These are phyloP conservation scores for Emergomyces pasteurianus DNA, from an alignment of 2,329 filamentous ascomycete species.

Conservation along the genomic window DNA sequence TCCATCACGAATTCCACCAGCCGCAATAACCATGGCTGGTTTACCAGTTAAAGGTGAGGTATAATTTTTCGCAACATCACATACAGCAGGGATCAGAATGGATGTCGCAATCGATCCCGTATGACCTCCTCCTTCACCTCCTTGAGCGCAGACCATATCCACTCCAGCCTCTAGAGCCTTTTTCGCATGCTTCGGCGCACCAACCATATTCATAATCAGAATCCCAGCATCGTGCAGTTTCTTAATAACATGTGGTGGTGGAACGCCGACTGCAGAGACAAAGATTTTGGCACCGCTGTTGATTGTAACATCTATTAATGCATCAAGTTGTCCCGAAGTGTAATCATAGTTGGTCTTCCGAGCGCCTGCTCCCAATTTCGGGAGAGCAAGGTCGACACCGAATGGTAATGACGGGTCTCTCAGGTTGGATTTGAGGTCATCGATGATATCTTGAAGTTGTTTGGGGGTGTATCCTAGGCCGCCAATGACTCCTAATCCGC, in stretches of 20 bases:
- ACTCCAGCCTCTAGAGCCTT: slow-evolving; percentile 79
- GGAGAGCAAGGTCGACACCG: slow-evolving; percentile 83
- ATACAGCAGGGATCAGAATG: slow-evolving; percentile 76
- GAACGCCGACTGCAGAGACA: slow-evolving; percentile 77
- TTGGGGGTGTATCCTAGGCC: slow-evolving; percentile 58
- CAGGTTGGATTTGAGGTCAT: slow-evolving; percentile 72
- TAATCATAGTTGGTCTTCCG: slow-evolving; percentile 93
- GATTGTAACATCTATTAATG: slow-evolving; percentile 76
- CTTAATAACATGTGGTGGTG: slow-evolving; percentile 61
- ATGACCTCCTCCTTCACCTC: slow-evolving; percentile 87
- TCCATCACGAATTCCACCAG: slow-evolving; percentile 75
- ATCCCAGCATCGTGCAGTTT: slow-evolving; percentile 66
- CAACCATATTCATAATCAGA: slow-evolving; percentile 93
- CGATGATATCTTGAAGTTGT: slow-evolving; percentile 66
- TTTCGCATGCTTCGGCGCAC: slow-evolving; percentile 76
- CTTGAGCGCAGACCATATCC: slow-evolving; percentile 82
- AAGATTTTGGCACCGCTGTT: slow-evolving; percentile 71
- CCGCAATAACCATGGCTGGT: slow-evolving; percentile 70
- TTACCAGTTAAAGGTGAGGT: slow-evolving; percentile 56
- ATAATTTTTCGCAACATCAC: slow-evolving; percentile 67
- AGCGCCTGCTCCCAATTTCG: slow-evolving; percentile 71
- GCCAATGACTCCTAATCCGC: slow-evolving; percentile 56
- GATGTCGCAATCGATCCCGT: slow-evolving; percentile 75
- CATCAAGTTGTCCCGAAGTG: slow-evolving; percentile 74
- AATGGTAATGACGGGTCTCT: slow-evolving; percentile 59